These are phyloP conservation scores for Cutaneotrichosporon dermatis DNA, from an alignment of 1,284 basidiomycete genomes.

Conservation along the genomic window DNA sequence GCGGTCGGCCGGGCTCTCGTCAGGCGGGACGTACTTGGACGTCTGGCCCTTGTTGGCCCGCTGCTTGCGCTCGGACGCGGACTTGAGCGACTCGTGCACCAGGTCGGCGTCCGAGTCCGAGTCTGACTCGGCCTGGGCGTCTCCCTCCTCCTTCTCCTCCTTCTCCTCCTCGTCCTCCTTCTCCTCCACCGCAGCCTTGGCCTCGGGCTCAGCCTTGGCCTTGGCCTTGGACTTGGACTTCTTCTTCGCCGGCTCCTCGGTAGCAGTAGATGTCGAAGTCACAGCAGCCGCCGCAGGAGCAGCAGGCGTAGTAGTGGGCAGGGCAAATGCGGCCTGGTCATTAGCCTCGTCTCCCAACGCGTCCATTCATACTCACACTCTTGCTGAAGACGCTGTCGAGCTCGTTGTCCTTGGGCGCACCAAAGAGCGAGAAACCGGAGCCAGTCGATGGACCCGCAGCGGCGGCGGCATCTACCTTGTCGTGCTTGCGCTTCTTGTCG, in stretches of 20 bases:
- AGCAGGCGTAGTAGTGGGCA: conserved; percentile 7
- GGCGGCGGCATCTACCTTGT: conserved; percentile 7
- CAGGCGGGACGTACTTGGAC: conserved; percentile 55
- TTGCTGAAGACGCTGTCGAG: conserved; percentile 49
- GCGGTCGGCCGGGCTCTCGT: conserved; percentile 64
- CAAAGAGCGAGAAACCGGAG: conserved; percentile 30
- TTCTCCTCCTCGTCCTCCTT: not conserved
- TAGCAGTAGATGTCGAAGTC: too few relatives aligned
- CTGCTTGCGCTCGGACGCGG: conserved; percentile 1
- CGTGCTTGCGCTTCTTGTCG: conserved; percentile 34
- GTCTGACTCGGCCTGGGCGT: conserved; percentile 20
- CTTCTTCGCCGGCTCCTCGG: conserved; percentile 1
- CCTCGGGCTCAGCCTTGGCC: too few relatives aligned
- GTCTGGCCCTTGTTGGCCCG: too few relatives aligned
- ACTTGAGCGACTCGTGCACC: conserved; percentile 47
- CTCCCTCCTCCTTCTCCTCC: conserved; percentile 10
- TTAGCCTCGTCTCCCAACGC: too few relatives aligned
- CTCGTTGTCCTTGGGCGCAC: conserved; percentile 35
- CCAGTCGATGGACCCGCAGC: not conserved
- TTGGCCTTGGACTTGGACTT: not conserved
- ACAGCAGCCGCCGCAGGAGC: conserved; percentile 54
- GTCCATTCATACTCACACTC: conserved; percentile 37
- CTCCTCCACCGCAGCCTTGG: conserved; percentile 11
- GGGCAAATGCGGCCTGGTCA: conserved; percentile 31
- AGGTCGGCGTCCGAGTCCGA: conserved; percentile 25